These are phyloP conservation scores for Mucor sp. DNA, from an alignment of 371 early-diverging fungal genomes.

Conservation along the genomic window DNA sequence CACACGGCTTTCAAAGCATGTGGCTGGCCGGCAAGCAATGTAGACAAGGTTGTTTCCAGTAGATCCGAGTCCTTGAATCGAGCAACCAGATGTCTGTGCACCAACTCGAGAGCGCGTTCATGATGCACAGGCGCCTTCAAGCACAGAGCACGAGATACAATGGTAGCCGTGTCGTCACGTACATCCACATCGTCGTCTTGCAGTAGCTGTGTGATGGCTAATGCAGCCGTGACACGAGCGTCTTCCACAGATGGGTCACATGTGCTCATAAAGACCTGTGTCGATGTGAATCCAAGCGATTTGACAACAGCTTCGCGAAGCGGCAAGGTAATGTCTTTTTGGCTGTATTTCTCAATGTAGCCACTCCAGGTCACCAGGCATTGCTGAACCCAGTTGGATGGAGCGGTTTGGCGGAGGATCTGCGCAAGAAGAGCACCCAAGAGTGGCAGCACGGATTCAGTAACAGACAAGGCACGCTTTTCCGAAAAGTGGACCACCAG, in stretches of 20 bases:
- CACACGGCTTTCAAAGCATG: slow-evolving; percentile 17
- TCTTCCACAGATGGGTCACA: slow-evolving; percentile 2
- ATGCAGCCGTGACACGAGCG: slow-evolving; percentile 19
- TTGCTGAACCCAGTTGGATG: slow-evolving; percentile 25
- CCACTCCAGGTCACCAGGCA: slow-evolving; percentile 52
- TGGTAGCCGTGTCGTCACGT: slow-evolving; percentile 57
- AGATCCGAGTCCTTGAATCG: slow-evolving; percentile 20
- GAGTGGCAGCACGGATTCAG: slow-evolving; percentile 47
- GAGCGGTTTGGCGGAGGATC: neutral
- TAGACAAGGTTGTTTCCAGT: slow-evolving; percentile 24
- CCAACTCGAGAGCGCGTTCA: slow-evolving; percentile 61
- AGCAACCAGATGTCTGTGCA: slow-evolving; percentile 41
- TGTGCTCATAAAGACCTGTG: slow-evolving; percentile 31
- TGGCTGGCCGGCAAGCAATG: slow-evolving; percentile 24
- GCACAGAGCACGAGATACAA: slow-evolving; percentile 56
- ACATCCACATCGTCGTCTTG: slow-evolving; percentile 80
- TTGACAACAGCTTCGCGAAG: slow-evolving; percentile 61
- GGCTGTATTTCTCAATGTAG: slow-evolving; percentile 50
- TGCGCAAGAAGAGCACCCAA: slow-evolving; percentile 45
- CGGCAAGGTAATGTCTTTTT: slow-evolving; percentile 52
- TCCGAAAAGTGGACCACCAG: slow-evolving; percentile 33
- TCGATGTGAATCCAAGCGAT: slow-evolving; percentile 48
- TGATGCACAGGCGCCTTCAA: slow-evolving; percentile 45
- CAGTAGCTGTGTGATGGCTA: slow-evolving; percentile 24
- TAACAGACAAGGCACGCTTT: slow-evolving; percentile 36